A percentile compares a stretch with the other conserved stretches of the same genome.
phyloP scores from a whole-genome alignment of 495 filamentous ascomycete species.

The Collariella sp. region DNA sequence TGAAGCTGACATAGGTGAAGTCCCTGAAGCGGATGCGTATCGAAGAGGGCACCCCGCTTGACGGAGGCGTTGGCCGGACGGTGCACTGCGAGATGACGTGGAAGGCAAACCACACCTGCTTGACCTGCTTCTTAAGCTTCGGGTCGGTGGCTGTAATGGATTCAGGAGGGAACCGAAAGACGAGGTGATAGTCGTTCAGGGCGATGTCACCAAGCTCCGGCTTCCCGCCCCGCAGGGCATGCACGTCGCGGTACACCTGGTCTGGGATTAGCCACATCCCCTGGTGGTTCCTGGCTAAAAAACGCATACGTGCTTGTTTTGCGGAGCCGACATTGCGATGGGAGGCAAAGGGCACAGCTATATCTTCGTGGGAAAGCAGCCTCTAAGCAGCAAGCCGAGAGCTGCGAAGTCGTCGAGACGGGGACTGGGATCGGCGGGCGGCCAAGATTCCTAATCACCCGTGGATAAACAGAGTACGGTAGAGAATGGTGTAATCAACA shows the following conservation, averaged over 20 bases:
- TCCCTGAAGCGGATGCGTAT: conserved; percentile 86
- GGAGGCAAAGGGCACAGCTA: neutral
- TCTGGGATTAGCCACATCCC: conserved; percentile 18
- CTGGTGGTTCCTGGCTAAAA: neutral
- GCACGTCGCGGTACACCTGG: conserved; percentile 33
- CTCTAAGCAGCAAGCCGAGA: neutral
- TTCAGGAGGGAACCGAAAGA: conserved; percentile 31
- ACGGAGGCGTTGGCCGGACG: conserved; percentile 60
- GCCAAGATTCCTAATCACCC: neutral
- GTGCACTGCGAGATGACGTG: conserved; percentile 76
- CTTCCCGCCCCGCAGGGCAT: conserved; percentile 36
- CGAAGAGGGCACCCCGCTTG: conserved; percentile 64
- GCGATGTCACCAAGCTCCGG: conserved; percentile 36
- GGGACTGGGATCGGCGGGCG: neutral
- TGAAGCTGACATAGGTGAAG: conserved; percentile 87
- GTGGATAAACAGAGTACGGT: neutral
- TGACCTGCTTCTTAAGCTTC: conserved; percentile 38
- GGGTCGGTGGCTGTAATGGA: conserved; percentile 21
- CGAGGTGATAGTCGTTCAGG: conserved; percentile 35
- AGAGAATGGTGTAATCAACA: neutral
- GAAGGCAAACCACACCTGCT: conserved; percentile 87
- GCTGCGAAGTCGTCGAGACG: neutral
- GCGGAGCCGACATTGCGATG: conserved; percentile 26
- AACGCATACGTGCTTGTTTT: conserved; percentile 25
- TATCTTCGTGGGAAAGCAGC: neutral